Conservation (phyloP, 2,329 filamentous ascomycete genomes). For the Neonectria ditissima region DNA sequence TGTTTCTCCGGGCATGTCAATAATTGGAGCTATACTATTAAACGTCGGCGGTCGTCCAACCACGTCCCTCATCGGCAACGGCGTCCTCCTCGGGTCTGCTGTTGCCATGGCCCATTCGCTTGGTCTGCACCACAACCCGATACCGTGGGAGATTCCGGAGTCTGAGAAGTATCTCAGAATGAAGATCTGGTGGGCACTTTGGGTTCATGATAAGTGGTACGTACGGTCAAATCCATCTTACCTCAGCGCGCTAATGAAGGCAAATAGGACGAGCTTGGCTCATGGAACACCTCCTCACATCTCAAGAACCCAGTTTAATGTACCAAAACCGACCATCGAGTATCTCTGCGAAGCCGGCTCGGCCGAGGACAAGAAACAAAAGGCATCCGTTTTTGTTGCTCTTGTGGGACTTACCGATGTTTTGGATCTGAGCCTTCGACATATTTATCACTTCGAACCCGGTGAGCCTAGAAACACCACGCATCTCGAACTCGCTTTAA, state of each 20-base stretch:
- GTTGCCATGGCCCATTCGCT: constrained; percentile 65
- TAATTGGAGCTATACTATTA: constrained; percentile 67
- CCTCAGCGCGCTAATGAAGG: constrained; percentile 16
- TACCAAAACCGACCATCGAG: constrained; percentile 56
- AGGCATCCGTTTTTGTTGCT: constrained; percentile 57
- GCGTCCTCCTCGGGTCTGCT: constrained; percentile 61
- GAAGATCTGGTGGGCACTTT: constrained; percentile 67
- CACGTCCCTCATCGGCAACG: constrained; percentile 70
- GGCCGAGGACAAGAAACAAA: constrained; percentile 33
- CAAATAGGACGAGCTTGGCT: constrained; percentile 60
- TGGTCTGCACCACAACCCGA: constrained; percentile 65
- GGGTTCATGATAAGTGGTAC: constrained; percentile 68
- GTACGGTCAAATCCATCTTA: constrained; percentile 10
- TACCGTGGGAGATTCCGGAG: constrained; percentile 63
- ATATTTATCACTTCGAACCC: constrained; percentile 52
- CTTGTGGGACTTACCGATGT: constrained; percentile 58
- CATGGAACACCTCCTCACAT: constrained; percentile 66
- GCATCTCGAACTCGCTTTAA: constrained; percentile 54
- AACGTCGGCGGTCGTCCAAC: constrained; percentile 71
- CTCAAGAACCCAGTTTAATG: constrained; percentile 59
- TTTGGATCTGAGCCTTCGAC: constrained; percentile 46
- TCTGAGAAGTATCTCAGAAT: constrained; percentile 64
- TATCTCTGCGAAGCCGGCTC: constrained; percentile 46
- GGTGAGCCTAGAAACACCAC: constrained; percentile 42
- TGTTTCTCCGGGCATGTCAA: constrained; percentile 68